These are phyloP conservation scores for Uncinocarpus reesii DNA, from an alignment of 2,329 filamentous ascomycete genomes.

Conservation along the genomic window DNA sequence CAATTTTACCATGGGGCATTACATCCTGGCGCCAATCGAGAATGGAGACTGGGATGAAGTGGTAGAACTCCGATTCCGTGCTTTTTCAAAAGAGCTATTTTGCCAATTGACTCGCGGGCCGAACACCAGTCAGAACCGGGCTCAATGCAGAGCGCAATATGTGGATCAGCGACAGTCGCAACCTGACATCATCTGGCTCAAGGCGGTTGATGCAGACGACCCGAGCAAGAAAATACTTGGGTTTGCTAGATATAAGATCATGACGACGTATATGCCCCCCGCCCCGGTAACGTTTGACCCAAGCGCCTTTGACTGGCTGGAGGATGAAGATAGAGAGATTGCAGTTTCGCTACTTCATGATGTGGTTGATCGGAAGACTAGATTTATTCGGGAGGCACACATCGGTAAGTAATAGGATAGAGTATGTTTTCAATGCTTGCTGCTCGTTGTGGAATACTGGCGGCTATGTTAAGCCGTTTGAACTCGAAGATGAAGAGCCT, in stretches of 20 bases:
- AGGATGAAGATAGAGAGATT: conserved; percentile 14
- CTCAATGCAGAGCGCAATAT: conserved; percentile 11
- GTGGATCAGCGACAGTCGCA: not conserved
- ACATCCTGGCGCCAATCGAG: conserved; percentile 10
- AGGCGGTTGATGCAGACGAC: conserved; percentile 13
- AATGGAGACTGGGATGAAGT: conserved; percentile 16
- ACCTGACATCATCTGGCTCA: conserved; percentile 14
- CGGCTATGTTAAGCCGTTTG: too few relatives aligned
- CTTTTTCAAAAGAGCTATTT: conserved; percentile 14
- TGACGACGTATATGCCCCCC: conserved; percentile 2
- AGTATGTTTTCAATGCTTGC: not conserved
- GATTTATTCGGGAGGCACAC: conserved; percentile 14
- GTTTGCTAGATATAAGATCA: conserved; percentile 14
- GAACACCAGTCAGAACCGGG: conserved; percentile 11
- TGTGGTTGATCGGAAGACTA: conserved; percentile 13
- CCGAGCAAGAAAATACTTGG: conserved; percentile 10
- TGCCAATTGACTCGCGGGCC: conserved; percentile 9
- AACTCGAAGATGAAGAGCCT: not conserved
- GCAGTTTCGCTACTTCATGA: conserved; percentile 9
- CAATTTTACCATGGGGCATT: conserved; percentile 8
- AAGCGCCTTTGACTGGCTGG: conserved; percentile 15
- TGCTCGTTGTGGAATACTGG: not conserved
- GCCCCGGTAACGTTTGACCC: not conserved
- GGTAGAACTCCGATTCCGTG: conserved; percentile 12
- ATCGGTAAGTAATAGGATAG: conserved; percentile 14